Evolutionary conservation across 176 grass and related monocot genomes (phyloP), one percentile per base, ranked within the genome.

Genomic region (Oryza officinalis): DNA sequence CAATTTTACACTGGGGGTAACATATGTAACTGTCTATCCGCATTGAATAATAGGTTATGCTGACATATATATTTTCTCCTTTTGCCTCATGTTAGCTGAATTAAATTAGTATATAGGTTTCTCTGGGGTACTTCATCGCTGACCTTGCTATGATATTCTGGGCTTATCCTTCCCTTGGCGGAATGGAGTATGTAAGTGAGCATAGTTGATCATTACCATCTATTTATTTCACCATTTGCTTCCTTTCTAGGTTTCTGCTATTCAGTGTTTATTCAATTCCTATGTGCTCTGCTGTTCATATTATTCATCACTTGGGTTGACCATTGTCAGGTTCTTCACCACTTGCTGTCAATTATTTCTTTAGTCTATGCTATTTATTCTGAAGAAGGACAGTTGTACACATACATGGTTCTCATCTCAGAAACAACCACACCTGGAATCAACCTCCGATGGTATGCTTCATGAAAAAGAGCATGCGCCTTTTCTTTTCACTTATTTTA

Each of bases 341-440:
- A 99, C 74, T 49, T 85, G 72, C 77, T 96, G 35, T 99, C 97
- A 41, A 40, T 99, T 86, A 76, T 94, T 82, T 88, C 97, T 47
- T 52, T 96, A 84, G 84, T 84, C 72, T 96, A 96, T 83, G 66
- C 87, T 54, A 92, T 90, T 77, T 86, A 90, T 67, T 99, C 83
- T 71, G 93, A 89, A 41, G 93, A 96, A 89, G 96, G 91, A 70
- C 96, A 99, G 83, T 78, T 96, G 17, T 99, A 99, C 72, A 99
- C 96, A 75, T 99, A 92, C 74, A 99, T 99, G 96, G 93, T 98
- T 86, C 93, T 98, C 35, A 93, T 94, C 20, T 99, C 96, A 81
- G 96, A 99, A 92, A 83, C 81, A 74, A 99, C 96, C n/a, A 99
- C 96, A 37, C 96, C 96, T 78, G 96, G 88, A 83, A 92, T 99